Percentiles rank a stretch among this genome's conserved stretches.
phyloP scores from a whole-genome alignment of 1,284 basidiomycete species.

The Xanthoconium separans region DNA sequence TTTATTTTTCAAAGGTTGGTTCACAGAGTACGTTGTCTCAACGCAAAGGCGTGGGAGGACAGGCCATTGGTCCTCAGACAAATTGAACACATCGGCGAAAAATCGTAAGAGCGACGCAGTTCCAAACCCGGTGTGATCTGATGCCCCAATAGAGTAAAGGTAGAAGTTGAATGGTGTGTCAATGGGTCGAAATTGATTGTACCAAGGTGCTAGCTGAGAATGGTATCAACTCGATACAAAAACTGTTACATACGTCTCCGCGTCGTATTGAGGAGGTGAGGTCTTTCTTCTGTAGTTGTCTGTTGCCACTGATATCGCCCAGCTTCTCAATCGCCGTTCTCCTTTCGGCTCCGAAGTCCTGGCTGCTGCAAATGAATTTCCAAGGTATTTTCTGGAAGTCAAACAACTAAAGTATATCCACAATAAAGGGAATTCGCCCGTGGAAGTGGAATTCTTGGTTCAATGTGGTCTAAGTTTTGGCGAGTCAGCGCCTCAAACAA shows the following conservation, averaged over 20 bases:
- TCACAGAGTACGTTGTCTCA: conserved; percentile 67
- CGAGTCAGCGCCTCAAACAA: conserved; percentile 24
- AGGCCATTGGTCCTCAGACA: conserved; percentile 76
- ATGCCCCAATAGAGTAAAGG: conserved; percentile 50
- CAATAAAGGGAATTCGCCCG: conserved; percentile 48
- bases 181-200: conserved; percentile 3
- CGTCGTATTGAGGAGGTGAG: conserved; percentile 62
- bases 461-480: conserved; percentile 51
- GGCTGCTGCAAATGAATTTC: conserved; percentile 58
- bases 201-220: conserved; percentile 69
- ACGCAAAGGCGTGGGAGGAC: conserved; percentile 84
- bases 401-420: conserved; percentile 42
- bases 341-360: conserved; percentile 73
- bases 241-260: conserved; percentile 56
- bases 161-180: conserved; percentile 18
- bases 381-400: conserved; percentile 56
- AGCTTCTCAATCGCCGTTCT: conserved; percentile 73
- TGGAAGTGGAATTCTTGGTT: conserved; percentile 60
- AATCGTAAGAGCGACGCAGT: conserved; percentile 56
- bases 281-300: background rate
- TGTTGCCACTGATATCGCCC: conserved; percentile 3
- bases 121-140: background rate
- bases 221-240: conserved; percentile 61
- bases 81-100: conserved; percentile 80
- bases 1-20: conserved; percentile 5